Percentiles rank a stretch among this genome's conserved stretches.
Conservation (phyloP, 169 alveolate species). For the Plasmodium falciparum region DNA sequence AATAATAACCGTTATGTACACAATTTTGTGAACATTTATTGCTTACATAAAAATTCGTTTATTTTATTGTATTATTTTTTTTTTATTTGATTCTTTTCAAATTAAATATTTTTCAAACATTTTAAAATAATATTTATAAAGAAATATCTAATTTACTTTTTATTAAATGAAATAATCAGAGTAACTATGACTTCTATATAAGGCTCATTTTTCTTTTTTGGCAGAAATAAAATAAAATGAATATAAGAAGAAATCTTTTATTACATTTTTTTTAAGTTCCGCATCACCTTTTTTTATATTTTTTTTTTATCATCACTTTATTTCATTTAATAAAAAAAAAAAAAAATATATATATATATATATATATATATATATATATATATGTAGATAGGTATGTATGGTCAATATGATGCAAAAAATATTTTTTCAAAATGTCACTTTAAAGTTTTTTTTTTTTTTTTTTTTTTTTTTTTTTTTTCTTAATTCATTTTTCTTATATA, state of each 20-base stretch:
- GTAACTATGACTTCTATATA: conserved; percentile 71
- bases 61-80: no score
- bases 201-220: conserved; percentile 10
- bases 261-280: conserved; percentile 11
- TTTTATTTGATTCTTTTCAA: no score
- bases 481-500: background rate
- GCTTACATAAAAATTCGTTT: no score
- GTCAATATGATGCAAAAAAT: background rate
- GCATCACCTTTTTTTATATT: conserved; percentile 49
- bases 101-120: no score
- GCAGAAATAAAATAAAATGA: conserved; percentile 34
- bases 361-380: background rate
- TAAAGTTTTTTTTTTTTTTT: background rate
- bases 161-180: conserved; percentile 74
- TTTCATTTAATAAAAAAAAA: conserved; percentile 44
- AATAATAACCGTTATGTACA: no score
- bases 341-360: background rate
- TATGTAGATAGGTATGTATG: background rate
- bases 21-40: no score
- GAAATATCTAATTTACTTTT: background rate
- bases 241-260: conserved; percentile 65
- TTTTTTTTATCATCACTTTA: conserved; percentile 64
- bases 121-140: no score
- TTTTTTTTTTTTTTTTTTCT: background rate
- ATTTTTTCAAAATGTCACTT: background rate